Evolutionary conservation across 306 rosid species (phyloP).

Genomic region (Prunus fruticosa): DNA sequence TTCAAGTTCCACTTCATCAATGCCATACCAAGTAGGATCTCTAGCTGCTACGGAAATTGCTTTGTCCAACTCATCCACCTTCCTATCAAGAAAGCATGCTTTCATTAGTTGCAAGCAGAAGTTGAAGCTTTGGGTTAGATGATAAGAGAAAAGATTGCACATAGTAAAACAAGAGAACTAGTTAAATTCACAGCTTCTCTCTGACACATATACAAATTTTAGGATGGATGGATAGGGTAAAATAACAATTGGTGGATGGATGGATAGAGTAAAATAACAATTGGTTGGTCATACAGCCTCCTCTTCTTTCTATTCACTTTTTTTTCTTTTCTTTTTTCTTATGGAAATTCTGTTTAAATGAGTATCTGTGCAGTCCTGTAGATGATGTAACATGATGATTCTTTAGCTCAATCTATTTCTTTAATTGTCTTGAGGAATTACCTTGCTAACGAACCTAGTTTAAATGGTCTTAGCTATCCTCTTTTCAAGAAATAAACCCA

Average conservation of each 20-base stretch:
- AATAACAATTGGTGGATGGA: background rate
- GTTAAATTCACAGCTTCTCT: background rate
- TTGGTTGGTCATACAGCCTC: background rate
- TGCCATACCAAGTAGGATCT: conserved; percentile 84
- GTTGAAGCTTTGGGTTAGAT: background rate
- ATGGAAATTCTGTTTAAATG: background rate
- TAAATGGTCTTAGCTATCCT: background rate
- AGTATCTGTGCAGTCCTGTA: background rate
- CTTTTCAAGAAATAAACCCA: background rate
- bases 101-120: conserved; percentile 47
- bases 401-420: background rate
- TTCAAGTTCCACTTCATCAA: conserved; percentile 88
- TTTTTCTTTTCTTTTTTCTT: too few relatives aligned
- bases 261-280: background rate
- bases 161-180: conserved; percentile 1
- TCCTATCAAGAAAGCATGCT: conserved; percentile 74
- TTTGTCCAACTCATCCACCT: conserved; percentile 97
- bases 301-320: background rate
- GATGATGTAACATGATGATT: background rate
- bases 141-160: background rate
- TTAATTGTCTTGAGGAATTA: background rate
- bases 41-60: conserved; percentile 90
- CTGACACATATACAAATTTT: background rate
- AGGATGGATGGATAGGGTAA: background rate
- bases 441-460: background rate